phyloP scores from a whole-genome alignment of 345 rosid genomes.

The Conringia planisiliqua region DNA sequence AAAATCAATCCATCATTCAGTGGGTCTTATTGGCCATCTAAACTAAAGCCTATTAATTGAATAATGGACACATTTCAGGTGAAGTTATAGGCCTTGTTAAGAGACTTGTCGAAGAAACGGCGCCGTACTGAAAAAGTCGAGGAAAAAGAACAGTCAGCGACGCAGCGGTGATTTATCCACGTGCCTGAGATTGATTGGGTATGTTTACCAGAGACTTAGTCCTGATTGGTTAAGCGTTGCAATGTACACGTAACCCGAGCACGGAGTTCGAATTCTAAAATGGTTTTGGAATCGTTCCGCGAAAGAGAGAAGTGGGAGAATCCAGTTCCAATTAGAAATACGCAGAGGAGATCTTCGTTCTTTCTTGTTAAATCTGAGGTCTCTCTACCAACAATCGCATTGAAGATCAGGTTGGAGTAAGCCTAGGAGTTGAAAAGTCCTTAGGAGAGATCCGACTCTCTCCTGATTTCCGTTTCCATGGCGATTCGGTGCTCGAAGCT shows the following conservation, averaged over 20 bases:
- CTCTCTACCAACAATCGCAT: neutral
- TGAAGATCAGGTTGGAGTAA: conserved; percentile 5
- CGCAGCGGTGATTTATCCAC: neutral
- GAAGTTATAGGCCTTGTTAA: neutral
- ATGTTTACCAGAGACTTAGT: neutral
- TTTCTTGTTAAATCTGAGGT: too few species aligned
- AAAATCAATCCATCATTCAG: too few species aligned
- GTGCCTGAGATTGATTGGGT: conserved; percentile 8
- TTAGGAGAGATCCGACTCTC: conserved; percentile 46
- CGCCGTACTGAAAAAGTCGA: neutral
- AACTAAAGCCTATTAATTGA: neutral
- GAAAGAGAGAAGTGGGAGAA: conserved; percentile 14
- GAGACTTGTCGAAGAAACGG: neutral
- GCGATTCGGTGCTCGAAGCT: conserved; percentile 47
- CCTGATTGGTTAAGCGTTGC: conserved; percentile 28
- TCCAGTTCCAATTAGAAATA: neutral
- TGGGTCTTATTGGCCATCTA: neutral
- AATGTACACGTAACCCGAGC: conserved; percentile 22
- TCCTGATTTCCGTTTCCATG: conserved; percentile 46
- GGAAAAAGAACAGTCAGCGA: conserved; percentile 20
- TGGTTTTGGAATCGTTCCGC: conserved; percentile 20
- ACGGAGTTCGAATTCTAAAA: conserved; percentile 10
- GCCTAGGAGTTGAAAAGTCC: conserved; percentile 2
- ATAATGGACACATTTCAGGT: too few species aligned
- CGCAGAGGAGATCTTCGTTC: neutral